Conservation (phyloP, 805 yeast genomes). For the Starmera caribaea region DNA sequence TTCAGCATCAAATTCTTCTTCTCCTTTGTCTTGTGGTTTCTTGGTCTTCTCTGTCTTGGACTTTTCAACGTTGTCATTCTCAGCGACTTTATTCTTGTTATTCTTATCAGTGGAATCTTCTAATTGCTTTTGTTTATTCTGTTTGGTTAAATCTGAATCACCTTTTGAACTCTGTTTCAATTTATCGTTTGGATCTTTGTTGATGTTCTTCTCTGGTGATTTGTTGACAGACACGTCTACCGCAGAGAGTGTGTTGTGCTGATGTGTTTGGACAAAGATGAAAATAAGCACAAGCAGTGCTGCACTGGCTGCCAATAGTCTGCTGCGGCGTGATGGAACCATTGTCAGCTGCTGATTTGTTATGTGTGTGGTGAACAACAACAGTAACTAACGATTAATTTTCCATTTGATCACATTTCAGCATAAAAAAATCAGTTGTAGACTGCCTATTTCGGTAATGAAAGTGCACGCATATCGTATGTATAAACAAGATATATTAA, state of each 20-base stretch:
- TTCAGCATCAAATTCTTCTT: slow-evolving; percentile 35
- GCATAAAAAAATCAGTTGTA: too few species aligned
- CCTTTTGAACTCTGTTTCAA: slow-evolving; percentile 3
- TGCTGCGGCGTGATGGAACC: slow-evolving; percentile 25
- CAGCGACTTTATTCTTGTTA: neutral
- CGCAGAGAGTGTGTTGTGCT: neutral
- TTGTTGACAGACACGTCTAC: slow-evolving; percentile 4
- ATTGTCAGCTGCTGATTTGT: neutral
- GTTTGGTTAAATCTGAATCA: neutral
- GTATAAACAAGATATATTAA: neutral
- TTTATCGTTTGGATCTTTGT: slow-evolving; percentile 7
- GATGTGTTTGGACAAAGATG: slow-evolving; percentile 23
- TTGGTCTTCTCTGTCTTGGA: too few species aligned
- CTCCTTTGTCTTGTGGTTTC: slow-evolving; percentile 5
- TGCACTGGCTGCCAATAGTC: slow-evolving; percentile 33
- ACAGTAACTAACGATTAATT: too few species aligned
- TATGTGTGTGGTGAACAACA: too few species aligned
- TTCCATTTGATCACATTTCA: too few species aligned
- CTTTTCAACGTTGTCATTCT: too few species aligned
- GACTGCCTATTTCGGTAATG: neutral
- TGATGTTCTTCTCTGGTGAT: slow-evolving; percentile 3
- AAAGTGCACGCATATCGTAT: neutral
- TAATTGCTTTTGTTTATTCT: slow-evolving; percentile 1
- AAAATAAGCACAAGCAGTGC: slow-evolving; percentile 27
- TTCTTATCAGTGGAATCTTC: neutral